Percentiles rank a stretch among this genome's conserved stretches.
phyloP scores from a whole-genome alignment of 352 stramenopile species.

The Phytophthora sansomeana region DNA sequence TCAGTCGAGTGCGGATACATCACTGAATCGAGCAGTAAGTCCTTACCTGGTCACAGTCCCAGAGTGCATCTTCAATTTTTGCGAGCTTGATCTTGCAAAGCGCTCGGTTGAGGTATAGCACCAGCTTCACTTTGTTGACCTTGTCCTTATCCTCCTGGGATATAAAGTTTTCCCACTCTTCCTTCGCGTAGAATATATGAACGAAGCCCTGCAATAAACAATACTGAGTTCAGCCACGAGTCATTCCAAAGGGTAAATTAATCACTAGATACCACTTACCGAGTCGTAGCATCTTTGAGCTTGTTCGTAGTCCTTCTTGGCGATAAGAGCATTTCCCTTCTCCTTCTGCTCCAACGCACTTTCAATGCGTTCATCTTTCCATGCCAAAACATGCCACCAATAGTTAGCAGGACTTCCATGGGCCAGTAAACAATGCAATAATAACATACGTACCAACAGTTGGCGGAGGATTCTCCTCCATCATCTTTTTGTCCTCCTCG shows the following conservation, averaged over 20 bases:
- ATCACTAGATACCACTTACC: too few species aligned
- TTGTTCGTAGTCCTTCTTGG: conserved; percentile 73
- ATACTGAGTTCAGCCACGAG: too few species aligned
- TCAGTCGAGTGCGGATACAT: too few species aligned
- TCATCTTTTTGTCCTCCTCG: conserved; percentile 86
- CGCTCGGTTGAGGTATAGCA: conserved; percentile 85
- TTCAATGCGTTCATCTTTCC: conserved; percentile 72
- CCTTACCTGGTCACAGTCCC: conserved; percentile 84
- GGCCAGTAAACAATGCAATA: neutral
- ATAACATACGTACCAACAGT: conserved; percentile 64
- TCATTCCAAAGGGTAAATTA: conserved; percentile 1
- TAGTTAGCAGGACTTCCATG: conserved; percentile 10
- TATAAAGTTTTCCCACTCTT: conserved; percentile 87
- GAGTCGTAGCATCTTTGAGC: conserved; percentile 90
- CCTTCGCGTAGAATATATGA: conserved; percentile 88
- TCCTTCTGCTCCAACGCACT: conserved; percentile 81
- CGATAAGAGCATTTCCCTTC: conserved; percentile 77
- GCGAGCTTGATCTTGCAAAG: conserved; percentile 87
- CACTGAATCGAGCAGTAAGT: too few species aligned
- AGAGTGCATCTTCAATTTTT: conserved; percentile 86
- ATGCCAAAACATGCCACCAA: neutral
- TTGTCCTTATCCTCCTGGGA: conserved; percentile 76
- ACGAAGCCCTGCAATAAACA: conserved; percentile 91
- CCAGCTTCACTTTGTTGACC: conserved; percentile 82
- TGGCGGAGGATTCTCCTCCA: conserved; percentile 84